Evolutionary conservation across 768 basidiomycete genomes (phyloP).

Genomic region (Leccinum pellstonianum): DNA sequence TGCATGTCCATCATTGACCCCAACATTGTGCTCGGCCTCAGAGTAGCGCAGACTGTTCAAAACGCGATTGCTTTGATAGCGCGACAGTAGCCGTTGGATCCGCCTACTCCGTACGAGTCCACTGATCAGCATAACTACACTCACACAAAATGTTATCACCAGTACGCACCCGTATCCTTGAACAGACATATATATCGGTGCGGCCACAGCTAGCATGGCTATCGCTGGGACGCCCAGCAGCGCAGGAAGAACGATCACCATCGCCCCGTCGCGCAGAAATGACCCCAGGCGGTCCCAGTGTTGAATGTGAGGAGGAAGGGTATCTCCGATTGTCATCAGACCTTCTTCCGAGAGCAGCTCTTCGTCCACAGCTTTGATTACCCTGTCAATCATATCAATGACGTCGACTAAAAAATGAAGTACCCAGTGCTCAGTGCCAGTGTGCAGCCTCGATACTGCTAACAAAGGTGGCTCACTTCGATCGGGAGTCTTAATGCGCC

Average conservation of each 20-base stretch:
- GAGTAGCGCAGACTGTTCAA: not conserved
- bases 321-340: not conserved
- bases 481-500: not conserved
- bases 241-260: not conserved
- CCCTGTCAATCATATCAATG: not conserved
- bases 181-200: not conserved
- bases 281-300: not conserved
- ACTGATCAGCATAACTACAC: not conserved
- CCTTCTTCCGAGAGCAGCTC: not conserved
- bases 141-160: not conserved
- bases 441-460: not conserved
- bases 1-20: not conserved
- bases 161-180: not conserved
- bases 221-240: conserved; percentile 7
- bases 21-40: not conserved
- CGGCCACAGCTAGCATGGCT: not conserved
- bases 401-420: not conserved
- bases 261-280: not conserved
- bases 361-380: not conserved
- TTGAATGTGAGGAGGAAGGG: not conserved
- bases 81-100: not conserved
- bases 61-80: not conserved
- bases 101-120: not conserved
- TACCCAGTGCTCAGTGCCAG: not conserved
- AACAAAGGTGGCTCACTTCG: not conserved